Percentiles rank a stretch among this genome's conserved stretches.
These are phyloP conservation scores for Ilyonectria sp. DNA, from an alignment of 2,329 filamentous ascomycete genomes.

Conservation along the genomic window DNA sequence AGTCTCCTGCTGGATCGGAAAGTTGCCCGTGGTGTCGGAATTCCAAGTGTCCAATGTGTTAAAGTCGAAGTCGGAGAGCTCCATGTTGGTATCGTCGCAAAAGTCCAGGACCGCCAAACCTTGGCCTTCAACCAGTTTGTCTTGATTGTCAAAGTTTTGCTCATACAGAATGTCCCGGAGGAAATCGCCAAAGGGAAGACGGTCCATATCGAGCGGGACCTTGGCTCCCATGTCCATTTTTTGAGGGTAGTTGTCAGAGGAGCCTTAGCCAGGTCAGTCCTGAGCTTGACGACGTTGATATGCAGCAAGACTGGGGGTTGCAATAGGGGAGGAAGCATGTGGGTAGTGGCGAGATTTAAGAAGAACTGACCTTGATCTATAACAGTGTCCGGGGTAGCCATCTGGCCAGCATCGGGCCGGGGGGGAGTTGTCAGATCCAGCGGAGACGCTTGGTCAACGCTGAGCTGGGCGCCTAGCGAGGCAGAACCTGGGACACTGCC, in stretches of 20 bases:
- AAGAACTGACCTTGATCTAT: slow-evolving; percentile 34
- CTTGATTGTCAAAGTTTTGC: slow-evolving; percentile 54
- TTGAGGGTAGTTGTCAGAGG: slow-evolving; percentile 28
- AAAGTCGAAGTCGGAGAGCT: slow-evolving; percentile 68
- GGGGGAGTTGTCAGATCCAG: slow-evolving; percentile 32
- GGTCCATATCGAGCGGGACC: slow-evolving; percentile 49
- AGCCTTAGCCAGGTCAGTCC: slow-evolving; percentile 25
- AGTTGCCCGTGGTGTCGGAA: slow-evolving; percentile 53
- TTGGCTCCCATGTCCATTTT: slow-evolving; percentile 37
- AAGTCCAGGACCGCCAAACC: slow-evolving; percentile 65
- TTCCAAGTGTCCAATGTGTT: slow-evolving; percentile 66
- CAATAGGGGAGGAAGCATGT: not conserved
- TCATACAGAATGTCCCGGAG: slow-evolving; percentile 66
- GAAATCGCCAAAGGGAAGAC: slow-evolving; percentile 65
- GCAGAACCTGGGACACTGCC: slow-evolving; percentile 27
- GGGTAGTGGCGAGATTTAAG: not conserved
- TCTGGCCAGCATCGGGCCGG: slow-evolving; percentile 36
- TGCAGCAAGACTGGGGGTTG: not conserved
- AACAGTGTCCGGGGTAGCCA: slow-evolving; percentile 41
- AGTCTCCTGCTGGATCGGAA: slow-evolving; percentile 42
- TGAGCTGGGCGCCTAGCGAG: slow-evolving; percentile 25
- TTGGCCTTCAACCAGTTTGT: slow-evolving; percentile 57
- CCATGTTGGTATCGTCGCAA: slow-evolving; percentile 64
- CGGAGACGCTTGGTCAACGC: slow-evolving; percentile 35
- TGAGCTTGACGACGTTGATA: not conserved